Base-by-base conservation (phyloP, 257 asterid species). In the Nicotiana undulata region DNA sequence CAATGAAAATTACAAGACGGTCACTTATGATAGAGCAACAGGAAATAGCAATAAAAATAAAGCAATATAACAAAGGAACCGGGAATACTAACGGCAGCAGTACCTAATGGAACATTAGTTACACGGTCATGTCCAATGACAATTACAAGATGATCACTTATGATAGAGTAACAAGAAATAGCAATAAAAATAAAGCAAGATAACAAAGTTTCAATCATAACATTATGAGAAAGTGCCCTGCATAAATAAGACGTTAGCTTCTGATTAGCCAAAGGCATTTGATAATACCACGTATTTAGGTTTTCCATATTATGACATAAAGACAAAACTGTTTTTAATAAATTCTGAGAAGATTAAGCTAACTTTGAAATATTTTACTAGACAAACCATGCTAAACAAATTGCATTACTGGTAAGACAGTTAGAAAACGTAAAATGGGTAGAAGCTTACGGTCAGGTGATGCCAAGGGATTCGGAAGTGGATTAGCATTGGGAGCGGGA, bases 391-490 rank as follows among this genome's bases (percentile, higher is more conserved):
- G 44, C 9, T 6, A 37, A 6, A 37, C 44, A 37, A 37, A 34
- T 37, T 37, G 9, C 9, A 37, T 37, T 37, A 37, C 44, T 6
- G 44, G 9, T 37, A 37, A 37, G 44, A 37, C 55, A 34, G 40
- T 26, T 46, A 76, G 61, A 20, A 37, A 29, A 40, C 17, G 3
- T 11, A 9, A 67, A n/a, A 26, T 10, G 63, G 68, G 66, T 58
- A 53, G 44, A 80, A 56, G 28, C 89, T 88, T 85, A 90, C 90
- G 65, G 24, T 84, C 86, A 79, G 86, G 72, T 37, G 88, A 63
- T 20, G 87, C 85, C 94, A 89, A 89, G 34, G 92, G 90, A 84
- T 89, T 89, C 18, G 90, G 92, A 82, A 89, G 92, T 37, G 93
- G 92, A 72, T 86, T 86, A 1, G 87, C 79, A 81, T 90, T 88